These are phyloP conservation scores for Solanum commersonii DNA, from an alignment of 257 asterid species.

Conservation along the genomic window DNA sequence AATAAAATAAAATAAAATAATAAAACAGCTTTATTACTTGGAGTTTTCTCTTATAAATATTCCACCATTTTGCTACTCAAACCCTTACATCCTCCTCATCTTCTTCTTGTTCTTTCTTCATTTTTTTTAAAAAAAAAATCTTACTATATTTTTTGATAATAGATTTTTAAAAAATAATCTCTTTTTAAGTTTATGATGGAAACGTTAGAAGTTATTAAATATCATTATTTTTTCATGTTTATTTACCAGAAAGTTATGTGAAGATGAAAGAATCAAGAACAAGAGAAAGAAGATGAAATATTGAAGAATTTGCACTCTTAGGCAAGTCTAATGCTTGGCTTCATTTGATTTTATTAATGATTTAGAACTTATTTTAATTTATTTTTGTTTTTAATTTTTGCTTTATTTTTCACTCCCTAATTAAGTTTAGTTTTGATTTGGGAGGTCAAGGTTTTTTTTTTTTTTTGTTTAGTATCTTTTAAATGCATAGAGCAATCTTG, in stretches of 20 bases:
- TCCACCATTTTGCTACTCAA: background rate
- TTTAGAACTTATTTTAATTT: background rate
- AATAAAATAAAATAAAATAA: background rate
- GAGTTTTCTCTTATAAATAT: background rate
- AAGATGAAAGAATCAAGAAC: background rate
- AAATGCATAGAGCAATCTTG: background rate
- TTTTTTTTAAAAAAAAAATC: background rate
- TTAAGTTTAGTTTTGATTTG: background rate
- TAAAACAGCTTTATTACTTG: background rate
- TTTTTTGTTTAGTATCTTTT: background rate
- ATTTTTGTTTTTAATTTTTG: background rate
- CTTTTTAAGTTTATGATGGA: background rate
- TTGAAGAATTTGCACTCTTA: background rate
- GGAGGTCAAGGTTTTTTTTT: background rate
- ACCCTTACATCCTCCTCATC: background rate
- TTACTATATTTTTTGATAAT: background rate
- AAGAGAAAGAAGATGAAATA: background rate
- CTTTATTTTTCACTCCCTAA: background rate
- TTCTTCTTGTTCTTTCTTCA: background rate
- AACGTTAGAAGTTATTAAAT: background rate
- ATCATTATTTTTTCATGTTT: background rate
- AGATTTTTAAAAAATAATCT: background rate
- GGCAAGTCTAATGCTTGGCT: constrained; percentile 9
- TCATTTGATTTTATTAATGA: background rate
- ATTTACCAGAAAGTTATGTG: background rate